phyloP scores from a whole-genome alignment of 2,329 filamentous ascomycete species.

The Fonsecaea monophora region DNA sequence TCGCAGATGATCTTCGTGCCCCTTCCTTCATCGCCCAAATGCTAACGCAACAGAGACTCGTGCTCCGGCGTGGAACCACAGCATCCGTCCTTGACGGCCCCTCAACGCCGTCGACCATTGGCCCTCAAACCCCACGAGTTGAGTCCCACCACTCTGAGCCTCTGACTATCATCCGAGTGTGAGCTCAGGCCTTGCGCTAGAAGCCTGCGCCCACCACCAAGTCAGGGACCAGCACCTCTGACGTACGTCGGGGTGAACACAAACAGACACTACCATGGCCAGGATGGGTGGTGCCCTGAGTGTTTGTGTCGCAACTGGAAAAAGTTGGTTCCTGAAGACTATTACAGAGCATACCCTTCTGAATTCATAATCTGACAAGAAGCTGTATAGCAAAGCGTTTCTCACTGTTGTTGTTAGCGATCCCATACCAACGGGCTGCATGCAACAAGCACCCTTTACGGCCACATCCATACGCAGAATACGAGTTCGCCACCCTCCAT shows the following conservation, averaged over 20 bases:
- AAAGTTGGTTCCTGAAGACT: conserved; percentile 14
- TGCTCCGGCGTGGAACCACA: conserved; percentile 20
- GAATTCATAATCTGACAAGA: neutral
- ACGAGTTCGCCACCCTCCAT: conserved; percentile 18
- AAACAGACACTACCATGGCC: conserved; percentile 2
- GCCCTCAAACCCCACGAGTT: conserved; percentile 4
- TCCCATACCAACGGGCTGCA: neutral
- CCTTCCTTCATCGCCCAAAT: conserved; percentile 12
- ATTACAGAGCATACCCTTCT: neutral
- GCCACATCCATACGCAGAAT: conserved; percentile 8
- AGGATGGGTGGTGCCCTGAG: conserved; percentile 1
- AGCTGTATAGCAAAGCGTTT: neutral
- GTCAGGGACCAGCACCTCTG: conserved; percentile 5
- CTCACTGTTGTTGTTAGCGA: neutral
- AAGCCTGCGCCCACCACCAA: neutral
- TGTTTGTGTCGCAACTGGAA: neutral
- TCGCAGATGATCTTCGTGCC: conserved; percentile 21
- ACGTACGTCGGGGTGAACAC: conserved; percentile 5
- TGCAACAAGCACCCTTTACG: conserved; percentile 11
- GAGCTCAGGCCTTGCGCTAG: conserved; percentile 3
- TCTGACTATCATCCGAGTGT: conserved; percentile 4
- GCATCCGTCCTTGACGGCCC: neutral
- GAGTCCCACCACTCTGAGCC: neutral
- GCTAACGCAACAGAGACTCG: conserved; percentile 22
- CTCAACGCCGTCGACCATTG: conserved; percentile 7